A percentile compares a stretch with the other conserved stretches of the same genome.
phyloP scores from a whole-genome alignment of 2,329 filamentous ascomycete genomes.

The Penicillium oxalicum region DNA sequence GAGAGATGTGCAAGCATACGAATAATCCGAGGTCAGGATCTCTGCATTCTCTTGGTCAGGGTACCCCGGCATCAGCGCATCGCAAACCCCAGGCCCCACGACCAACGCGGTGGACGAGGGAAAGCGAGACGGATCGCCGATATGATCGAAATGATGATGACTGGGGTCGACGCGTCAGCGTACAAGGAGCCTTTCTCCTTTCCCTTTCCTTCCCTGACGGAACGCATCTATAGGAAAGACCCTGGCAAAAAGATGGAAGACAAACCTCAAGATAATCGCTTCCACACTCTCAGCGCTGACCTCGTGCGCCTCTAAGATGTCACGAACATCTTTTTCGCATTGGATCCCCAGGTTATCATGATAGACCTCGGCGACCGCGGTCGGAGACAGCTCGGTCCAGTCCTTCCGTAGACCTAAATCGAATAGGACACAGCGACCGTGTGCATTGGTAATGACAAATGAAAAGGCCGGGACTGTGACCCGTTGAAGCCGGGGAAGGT shows the following conservation, averaged over 20 bases:
- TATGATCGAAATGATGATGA: constrained; percentile 29
- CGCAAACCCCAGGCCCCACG: constrained; percentile 45
- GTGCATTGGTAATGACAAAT: not conserved
- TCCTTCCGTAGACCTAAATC: not conserved
- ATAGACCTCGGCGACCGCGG: not conserved
- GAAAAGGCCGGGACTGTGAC: not conserved
- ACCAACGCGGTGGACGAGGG: constrained; percentile 39
- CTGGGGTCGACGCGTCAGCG: not conserved
- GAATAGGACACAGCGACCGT: not conserved
- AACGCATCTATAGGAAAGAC: no score
- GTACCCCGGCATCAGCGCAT: constrained; percentile 40
- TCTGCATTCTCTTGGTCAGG: constrained; percentile 38
- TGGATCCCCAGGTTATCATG: not conserved
- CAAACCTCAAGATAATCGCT: not conserved
- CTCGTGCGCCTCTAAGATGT: not conserved
- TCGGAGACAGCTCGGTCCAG: not conserved
- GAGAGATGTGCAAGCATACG: constrained; percentile 20
- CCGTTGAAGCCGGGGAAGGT: not conserved
- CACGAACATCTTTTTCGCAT: not conserved
- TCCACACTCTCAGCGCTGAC: not conserved
- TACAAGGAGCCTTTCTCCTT: no score
- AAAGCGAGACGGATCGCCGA: constrained; percentile 42
- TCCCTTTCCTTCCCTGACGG: no score
- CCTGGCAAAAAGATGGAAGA: no score
- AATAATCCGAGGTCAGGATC: constrained; percentile 36